Conservation (phyloP, 192 early-diverging fungal species). For the Coemansia sp. region DNA sequence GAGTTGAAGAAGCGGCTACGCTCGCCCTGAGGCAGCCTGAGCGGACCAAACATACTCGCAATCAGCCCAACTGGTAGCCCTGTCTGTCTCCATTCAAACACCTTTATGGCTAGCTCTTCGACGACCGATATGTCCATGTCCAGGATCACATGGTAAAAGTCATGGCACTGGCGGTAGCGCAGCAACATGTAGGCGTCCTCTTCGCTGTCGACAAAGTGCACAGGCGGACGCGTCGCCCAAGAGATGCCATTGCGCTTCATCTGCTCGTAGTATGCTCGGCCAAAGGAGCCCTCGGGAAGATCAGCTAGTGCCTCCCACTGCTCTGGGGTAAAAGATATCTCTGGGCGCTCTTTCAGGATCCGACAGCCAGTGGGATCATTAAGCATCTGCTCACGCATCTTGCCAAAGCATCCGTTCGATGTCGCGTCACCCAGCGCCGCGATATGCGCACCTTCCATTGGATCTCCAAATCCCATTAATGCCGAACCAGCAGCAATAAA, state of each 20-base stretch:
- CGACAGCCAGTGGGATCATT: conserved; percentile 69
- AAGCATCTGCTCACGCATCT: conserved; percentile 81
- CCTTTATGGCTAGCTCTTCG: conserved; percentile 92
- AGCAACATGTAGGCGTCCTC: conserved; percentile 93
- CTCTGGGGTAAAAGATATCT: conserved; percentile 68
- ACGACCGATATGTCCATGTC: conserved; percentile 79
- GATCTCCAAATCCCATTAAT: conserved; percentile 72
- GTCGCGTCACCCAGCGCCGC: conserved; percentile 84
- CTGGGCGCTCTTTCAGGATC: conserved; percentile 80
- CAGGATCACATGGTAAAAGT: conserved; percentile 90
- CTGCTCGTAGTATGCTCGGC: conserved; percentile 79
- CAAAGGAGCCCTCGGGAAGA: conserved; percentile 77
- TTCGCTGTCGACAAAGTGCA: conserved; percentile 84
- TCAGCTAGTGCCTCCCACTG: conserved; percentile 62
- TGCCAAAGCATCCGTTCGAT: conserved; percentile 61
- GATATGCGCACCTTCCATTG: conserved; percentile 58
- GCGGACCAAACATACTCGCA: conserved; percentile 79
- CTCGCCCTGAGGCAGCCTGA: conserved; percentile 63
- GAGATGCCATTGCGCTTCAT: conserved; percentile 76
- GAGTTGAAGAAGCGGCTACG: conserved; percentile 60
- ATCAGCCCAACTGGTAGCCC: conserved; percentile 86
- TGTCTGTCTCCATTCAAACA: conserved; percentile 91
- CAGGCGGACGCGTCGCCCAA: conserved; percentile 77
- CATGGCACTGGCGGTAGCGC: conserved; percentile 91
- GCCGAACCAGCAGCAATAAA: conserved; percentile 74